phyloP scores from a whole-genome alignment of 2,329 filamentous ascomycete species.

The Reticulascus tulasneorum region DNA sequence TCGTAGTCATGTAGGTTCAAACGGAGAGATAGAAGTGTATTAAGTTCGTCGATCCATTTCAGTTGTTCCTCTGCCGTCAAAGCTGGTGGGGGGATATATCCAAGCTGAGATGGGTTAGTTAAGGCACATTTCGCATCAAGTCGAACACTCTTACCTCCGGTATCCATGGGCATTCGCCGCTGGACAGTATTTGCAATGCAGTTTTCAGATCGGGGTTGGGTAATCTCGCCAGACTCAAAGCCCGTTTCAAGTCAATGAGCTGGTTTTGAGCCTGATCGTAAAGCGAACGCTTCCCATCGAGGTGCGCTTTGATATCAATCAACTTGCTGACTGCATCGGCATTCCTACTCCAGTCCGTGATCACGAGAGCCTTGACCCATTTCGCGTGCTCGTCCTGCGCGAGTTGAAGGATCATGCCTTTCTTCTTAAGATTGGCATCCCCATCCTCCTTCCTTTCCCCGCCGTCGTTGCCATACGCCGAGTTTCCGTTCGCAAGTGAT shows the following conservation, averaged over 20 bases:
- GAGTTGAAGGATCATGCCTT: constrained; percentile 70
- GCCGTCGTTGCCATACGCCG: constrained; percentile 29
- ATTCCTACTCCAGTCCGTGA: constrained; percentile 84
- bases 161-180: constrained; percentile 72
- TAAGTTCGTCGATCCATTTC: constrained; percentile 73
- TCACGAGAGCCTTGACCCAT: constrained; percentile 89
- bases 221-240: constrained; percentile 68
- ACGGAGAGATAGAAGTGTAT: constrained; percentile 76
- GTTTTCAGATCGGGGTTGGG: constrained; percentile 90
- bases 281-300: constrained; percentile 57
- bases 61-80: constrained; percentile 70
- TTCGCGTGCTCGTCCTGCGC: constrained; percentile 75
- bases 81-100: constrained; percentile 70
- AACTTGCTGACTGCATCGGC: constrained; percentile 76
- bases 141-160: constrained; percentile 58
- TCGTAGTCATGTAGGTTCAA: constrained; percentile 83
- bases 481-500: constrained; percentile 47
- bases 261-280: constrained; percentile 59
- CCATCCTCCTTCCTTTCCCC: constrained; percentile 56
- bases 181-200: constrained; percentile 78
- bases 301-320: constrained; percentile 79
- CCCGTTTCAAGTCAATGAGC: constrained; percentile 68
- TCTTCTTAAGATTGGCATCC: constrained; percentile 75
- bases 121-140: not conserved
- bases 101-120: constrained; percentile 46